Evolutionary conservation across 208 protist genomes (phyloP), one percentile per base, ranked within the genome.

Genomic region (Acanthamoeba quina): DNA sequence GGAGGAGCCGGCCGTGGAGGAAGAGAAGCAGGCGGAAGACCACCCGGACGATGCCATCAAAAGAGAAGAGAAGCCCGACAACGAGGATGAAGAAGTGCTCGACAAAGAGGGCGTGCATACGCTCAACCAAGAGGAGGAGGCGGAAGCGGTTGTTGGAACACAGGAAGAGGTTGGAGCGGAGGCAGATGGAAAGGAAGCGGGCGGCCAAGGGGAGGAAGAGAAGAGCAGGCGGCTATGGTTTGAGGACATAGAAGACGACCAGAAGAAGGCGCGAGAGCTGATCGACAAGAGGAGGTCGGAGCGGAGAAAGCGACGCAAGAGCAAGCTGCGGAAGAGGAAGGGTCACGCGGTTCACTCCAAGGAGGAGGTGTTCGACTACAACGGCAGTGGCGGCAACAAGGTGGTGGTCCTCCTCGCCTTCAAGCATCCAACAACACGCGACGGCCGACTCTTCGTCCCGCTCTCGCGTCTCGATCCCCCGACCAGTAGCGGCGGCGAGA

Each of bases 181-280:
- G 26, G 31, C 29, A n/a, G 34, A 76, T 49, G 11, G 44, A 26
- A 44, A 76, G 68, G 68, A 24, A 76, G 31, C 0, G 17, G 68
- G 6, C 26, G 15, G 15, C 17, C 15, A 11, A 26, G 37, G 47
- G 68, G 37, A 26, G 29, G 7, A 76, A 29, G 37, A 76, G 68
- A 47, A 82, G 37, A 26, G 37, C n/a, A 82, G 52, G 72, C 24
- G 52, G 72, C 34, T 54, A 26, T 82, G 72, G 72, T 82, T 82
- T 5, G 72, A 82, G 26, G 72, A 82, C 41, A 82, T 82, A 15
- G 44, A 31, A 21, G 24, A 82, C 34, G 7, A 37, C 34, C 7
- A 37, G 7, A 0, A 11, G 64, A 82, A 82, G 72, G 37, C 72
- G 9, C 72, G 41, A 10, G 72, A 82, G 17, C 26, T 82, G 41